Conservation (phyloP, 768 basidiomycete species). For the Hypholoma sublateritium region DNA sequence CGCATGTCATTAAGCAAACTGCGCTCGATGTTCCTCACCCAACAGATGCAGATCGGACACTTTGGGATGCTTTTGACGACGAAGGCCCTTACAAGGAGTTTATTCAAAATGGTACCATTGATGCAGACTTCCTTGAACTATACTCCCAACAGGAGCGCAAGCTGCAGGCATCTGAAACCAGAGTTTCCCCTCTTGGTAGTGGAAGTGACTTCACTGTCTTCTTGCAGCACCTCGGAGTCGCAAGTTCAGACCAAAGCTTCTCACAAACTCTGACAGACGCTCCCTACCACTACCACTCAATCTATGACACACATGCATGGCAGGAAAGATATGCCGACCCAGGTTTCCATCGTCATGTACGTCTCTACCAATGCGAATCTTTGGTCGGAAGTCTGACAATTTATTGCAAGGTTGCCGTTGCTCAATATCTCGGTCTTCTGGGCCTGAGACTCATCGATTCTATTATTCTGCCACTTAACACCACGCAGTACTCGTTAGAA, state of each 20-base stretch:
- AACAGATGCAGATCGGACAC: constrained; percentile 55
- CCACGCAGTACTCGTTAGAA: constrained; percentile 72
- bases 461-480: constrained; percentile 70
- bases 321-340: constrained; percentile 77
- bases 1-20: constrained; percentile 66
- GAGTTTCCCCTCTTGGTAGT: constrained; percentile 68
- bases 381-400: neutral
- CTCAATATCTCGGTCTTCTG: constrained; percentile 65
- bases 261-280: constrained; percentile 48
- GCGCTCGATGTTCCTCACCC: constrained; percentile 79
- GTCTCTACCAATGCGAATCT: constrained; percentile 16
- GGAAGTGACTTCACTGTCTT: constrained; percentile 94
- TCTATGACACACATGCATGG: constrained; percentile 74
- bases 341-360: constrained; percentile 70
- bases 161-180: constrained; percentile 33
- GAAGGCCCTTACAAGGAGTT: constrained; percentile 46
- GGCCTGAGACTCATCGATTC: constrained; percentile 63
- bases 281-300: constrained; percentile 75
- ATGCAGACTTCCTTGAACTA: constrained; percentile 40
- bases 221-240: constrained; percentile 68
- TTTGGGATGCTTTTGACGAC: constrained; percentile 79
- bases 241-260: constrained; percentile 46
- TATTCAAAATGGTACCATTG: constrained; percentile 29
- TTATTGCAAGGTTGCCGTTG: constrained; percentile 55
- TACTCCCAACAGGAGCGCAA: constrained; percentile 36